Evolutionary conservation across 495 filamentous ascomycete species (phyloP), one percentile per base, ranked within the genome.

Genomic region (Tuber calosporum): DNA sequence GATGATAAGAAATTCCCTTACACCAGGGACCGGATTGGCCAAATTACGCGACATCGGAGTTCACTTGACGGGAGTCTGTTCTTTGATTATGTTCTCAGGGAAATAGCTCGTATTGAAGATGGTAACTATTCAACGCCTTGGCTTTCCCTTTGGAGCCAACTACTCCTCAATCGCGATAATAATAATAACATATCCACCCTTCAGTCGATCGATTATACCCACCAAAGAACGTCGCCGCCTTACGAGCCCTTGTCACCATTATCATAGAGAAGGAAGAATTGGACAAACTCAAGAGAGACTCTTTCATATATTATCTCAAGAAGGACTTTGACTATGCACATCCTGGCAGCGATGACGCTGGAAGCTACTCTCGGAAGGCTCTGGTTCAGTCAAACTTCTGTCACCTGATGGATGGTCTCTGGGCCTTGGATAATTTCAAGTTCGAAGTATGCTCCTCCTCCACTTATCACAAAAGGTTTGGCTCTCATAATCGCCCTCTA

Each of bases 1-100:
- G 75, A 77, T 3, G 79, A 81, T 34, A 77, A 48, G 62, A 74
- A 74, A 40, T 81, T 81, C 73, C 79, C 79, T 11, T 81, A 81
- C 69, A 68, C 79, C 19, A 76, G 74, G 62, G 69, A 75, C 7
- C 69, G 73, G 19, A 73, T 72, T n/a, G 45, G 70, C 19, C 69
- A 39, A 19, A 78, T 81, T 41, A 45, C 20, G 40, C 70, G 73
- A 45, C 73, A 79, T 72, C 79, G 79, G 8, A 67, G 20, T 15
- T 43, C 70, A 4, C 75, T 81, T 13, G 79, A 76, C 42, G 75
- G 71, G 3, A 38, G 67, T 8, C 69, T 81, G 36, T 81, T 81
- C 53, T 81, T 81, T 67, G 79, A 81, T 42, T 69, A 76, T 7
- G 71, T 81, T 9, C 73, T 80, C 34, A 72, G 66, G 17, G 73